Percentiles rank a stretch among this genome's conserved stretches.
Evolutionary conservation across 805 yeast genomes (phyloP).

Genomic region (Candida wancherniae): DNA sequence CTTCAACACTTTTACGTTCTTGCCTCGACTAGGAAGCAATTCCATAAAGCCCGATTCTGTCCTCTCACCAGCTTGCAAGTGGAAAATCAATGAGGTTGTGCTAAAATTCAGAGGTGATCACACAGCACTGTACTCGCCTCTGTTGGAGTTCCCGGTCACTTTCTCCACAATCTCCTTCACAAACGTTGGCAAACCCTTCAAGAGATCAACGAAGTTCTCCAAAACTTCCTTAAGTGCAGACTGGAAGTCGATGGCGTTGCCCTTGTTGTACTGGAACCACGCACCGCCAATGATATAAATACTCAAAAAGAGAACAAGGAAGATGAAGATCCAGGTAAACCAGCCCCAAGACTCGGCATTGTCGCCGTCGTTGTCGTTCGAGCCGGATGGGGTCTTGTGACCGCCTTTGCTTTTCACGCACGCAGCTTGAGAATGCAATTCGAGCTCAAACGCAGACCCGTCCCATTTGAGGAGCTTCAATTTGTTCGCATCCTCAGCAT

Average conservation of each 20-base stretch:
- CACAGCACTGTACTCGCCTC: slow-evolving; percentile 95
- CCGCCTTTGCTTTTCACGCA: slow-evolving; percentile 33
- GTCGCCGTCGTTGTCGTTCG: slow-evolving; percentile 13
- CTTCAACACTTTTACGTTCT: too few species aligned
- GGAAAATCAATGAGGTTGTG: too few species aligned
- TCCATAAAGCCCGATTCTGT: too few species aligned
- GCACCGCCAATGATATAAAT: slow-evolving; percentile 70
- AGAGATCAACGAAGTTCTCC: slow-evolving; percentile 58
- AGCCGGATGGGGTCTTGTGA: slow-evolving; percentile 21
- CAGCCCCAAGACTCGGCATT: slow-evolving; percentile 67
- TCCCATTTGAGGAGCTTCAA: slow-evolving; percentile 36
- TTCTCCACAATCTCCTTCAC: slow-evolving; percentile 62
- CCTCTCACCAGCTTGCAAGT: too few species aligned
- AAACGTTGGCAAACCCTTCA: slow-evolving; percentile 60
- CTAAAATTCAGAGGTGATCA: too few species aligned
- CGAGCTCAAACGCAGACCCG: slow-evolving; percentile 23
- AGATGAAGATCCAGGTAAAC: slow-evolving; percentile 76
- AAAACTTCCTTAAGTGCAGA: slow-evolving; percentile 70
- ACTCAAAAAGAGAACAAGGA: slow-evolving; percentile 64
- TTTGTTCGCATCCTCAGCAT: slow-evolving; percentile 18
- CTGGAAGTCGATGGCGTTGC: slow-evolving; percentile 65
- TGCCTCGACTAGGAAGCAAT: too few species aligned
- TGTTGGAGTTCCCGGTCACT: slow-evolving; percentile 53
- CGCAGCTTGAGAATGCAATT: slow-evolving; percentile 31
- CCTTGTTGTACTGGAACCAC: slow-evolving; percentile 69